A percentile compares a stretch with the other conserved stretches of the same genome.
Evolutionary conservation across 2,329 filamentous ascomycete genomes (phyloP).

Genomic region (Zymoseptoria crescenta): DNA sequence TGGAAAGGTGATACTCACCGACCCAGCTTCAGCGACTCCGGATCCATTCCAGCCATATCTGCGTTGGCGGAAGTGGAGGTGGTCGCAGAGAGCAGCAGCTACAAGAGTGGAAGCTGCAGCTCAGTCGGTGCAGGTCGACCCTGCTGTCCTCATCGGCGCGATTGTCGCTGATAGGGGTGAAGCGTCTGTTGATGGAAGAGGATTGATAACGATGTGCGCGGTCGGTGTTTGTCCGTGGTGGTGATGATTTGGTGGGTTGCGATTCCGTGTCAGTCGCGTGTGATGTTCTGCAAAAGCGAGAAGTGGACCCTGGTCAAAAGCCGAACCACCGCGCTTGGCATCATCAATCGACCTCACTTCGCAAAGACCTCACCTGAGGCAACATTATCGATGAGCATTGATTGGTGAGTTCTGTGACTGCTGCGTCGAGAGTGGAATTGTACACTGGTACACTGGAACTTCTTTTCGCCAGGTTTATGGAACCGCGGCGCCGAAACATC

Average conservation of each 20-base stretch:
- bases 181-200: background rate
- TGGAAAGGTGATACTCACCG: background rate
- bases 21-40: slow-evolving; percentile 2
- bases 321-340: background rate
- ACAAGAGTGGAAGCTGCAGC: slow-evolving; percentile 6
- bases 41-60: background rate
- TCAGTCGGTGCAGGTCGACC: slow-evolving; percentile 6
- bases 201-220: background rate
- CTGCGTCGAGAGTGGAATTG: no score
- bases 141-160: slow-evolving; percentile 9
- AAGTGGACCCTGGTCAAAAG: background rate
- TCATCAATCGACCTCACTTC: background rate
- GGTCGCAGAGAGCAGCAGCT: background rate
- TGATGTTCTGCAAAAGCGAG: background rate
- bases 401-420: no score
- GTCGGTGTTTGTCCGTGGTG: background rate
- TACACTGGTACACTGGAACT: no score
- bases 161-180: no score
- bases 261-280: background rate
- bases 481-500: no score
- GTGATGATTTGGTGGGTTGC: background rate
- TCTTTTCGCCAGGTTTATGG: no score
- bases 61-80: background rate
- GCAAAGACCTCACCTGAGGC: background rate
- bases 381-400: no score